phyloP scores from a whole-genome alignment of 345 rosid species.

The Camelina sativa region DNA sequence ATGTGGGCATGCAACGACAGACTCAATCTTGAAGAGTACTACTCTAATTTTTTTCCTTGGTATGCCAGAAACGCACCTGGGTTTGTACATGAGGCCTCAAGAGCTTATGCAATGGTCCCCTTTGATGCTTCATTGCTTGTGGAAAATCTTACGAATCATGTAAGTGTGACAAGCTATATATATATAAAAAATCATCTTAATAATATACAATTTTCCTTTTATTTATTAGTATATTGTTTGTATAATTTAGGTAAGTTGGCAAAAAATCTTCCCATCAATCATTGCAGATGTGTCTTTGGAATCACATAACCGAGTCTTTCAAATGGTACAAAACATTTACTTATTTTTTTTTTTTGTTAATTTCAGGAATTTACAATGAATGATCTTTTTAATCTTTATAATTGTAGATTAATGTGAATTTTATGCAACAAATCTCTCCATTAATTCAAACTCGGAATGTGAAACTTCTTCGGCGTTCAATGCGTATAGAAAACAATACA shows the following conservation, averaged over 20 bases:
- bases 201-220: neutral
- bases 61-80: slow-evolving; percentile 44
- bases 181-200: neutral
- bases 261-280: slow-evolving; percentile 56
- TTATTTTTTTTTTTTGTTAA: neutral
- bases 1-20: slow-evolving; percentile 54
- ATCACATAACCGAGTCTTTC: neutral
- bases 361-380: neutral
- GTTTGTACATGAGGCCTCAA: slow-evolving; percentile 54
- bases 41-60: slow-evolving; percentile 50
- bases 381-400: neutral
- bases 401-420: slow-evolving; percentile 59
- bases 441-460: slow-evolving; percentile 53
- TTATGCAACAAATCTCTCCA: slow-evolving; percentile 56
- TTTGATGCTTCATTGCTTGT: slow-evolving; percentile 7
- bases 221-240: neutral
- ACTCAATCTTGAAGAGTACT: slow-evolving; percentile 56
- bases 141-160: neutral
- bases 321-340: neutral
- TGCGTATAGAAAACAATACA: slow-evolving; percentile 50
- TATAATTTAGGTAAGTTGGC: slow-evolving; percentile 55
- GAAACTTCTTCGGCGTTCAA: slow-evolving; percentile 61
- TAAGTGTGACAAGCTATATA: slow-evolving; percentile 2
- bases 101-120: slow-evolving; percentile 49
- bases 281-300: slow-evolving; percentile 30